These are phyloP conservation scores for Patellaria atrata DNA, from an alignment of 495 filamentous ascomycete genomes.

Conservation along the genomic window DNA sequence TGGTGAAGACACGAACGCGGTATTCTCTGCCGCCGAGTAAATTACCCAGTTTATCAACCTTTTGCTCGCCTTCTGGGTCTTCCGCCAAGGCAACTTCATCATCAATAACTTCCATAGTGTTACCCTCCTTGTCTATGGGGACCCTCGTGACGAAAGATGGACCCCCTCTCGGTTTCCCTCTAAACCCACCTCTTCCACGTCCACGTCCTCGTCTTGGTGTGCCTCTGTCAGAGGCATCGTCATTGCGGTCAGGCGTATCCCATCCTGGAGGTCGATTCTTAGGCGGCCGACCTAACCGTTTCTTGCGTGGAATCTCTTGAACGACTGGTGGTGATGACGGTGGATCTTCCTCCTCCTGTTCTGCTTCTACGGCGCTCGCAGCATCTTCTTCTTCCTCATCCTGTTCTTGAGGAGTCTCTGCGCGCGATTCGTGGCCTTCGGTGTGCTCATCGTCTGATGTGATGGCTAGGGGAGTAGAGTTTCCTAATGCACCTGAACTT, in stretches of 20 bases:
- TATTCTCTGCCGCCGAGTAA: constrained; percentile 76
- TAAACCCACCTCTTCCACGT: constrained; percentile 46
- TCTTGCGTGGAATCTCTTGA: constrained; percentile 53
- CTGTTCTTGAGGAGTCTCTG: constrained; percentile 19
- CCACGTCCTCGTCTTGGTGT: constrained; percentile 54
- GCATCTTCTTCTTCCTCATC: constrained; percentile 23
- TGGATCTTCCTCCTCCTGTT: constrained; percentile 12
- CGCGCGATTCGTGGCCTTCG: constrained; percentile 18
- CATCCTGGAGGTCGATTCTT: constrained; percentile 69
- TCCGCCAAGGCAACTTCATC: constrained; percentile 84
- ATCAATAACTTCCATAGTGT: constrained; percentile 75
- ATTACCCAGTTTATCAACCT: constrained; percentile 78
- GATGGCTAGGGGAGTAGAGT: constrained; percentile 2
- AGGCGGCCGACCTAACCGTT: constrained; percentile 72
- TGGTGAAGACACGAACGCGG: constrained; percentile 83
- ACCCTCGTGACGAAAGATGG: constrained; percentile 66
- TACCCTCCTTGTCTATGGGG: constrained; percentile 87
- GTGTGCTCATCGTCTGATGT: constrained; percentile 23
- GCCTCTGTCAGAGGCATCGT: constrained; percentile 38
- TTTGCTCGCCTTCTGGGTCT: constrained; percentile 77
- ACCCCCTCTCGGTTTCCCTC: constrained; percentile 56
- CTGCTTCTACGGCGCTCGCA: constrained; percentile 20
- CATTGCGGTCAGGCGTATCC: constrained; percentile 44
- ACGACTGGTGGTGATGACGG: constrained; percentile 27
- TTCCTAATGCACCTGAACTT: too few relatives aligned